These are phyloP conservation scores for Umbellularia californica DNA, from an alignment of 164 flowering plant species.

Conservation along the genomic window DNA sequence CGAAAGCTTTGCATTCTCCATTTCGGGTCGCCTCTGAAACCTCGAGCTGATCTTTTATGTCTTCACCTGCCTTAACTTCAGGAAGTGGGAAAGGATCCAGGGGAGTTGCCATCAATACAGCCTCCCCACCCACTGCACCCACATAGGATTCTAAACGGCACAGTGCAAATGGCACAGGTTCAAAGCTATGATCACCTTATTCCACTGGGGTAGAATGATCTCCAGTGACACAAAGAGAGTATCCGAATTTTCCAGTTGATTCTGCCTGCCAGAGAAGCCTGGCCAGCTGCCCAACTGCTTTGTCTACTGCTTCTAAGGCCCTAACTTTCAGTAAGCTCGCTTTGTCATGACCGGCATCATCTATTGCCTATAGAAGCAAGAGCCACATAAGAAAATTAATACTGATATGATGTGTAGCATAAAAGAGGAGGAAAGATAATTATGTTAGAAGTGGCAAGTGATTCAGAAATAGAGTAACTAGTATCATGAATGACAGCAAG, in stretches of 20 bases:
- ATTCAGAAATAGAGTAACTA: no score
- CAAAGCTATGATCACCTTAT: conserved; percentile 98
- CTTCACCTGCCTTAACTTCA: conserved; percentile 34
- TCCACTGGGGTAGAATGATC: conserved; percentile 99
- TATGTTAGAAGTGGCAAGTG: no score
- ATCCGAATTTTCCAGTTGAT: conserved; percentile 52
- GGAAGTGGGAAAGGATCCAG: conserved; percentile 91
- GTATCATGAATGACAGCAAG: no score
- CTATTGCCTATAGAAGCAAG: conserved; percentile 62
- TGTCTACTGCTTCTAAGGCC: conserved; percentile 86
- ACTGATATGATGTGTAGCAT: neutral
- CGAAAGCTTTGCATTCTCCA: conserved; percentile 24
- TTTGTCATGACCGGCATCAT: conserved; percentile 98
- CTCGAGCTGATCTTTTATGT: conserved; percentile 22
- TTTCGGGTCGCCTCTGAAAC: conserved; percentile 13
- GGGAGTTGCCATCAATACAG: conserved; percentile 36
- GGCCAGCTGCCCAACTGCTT: conserved; percentile 77
- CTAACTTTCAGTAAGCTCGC: conserved; percentile 77
- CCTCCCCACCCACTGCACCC: conserved; percentile 71
- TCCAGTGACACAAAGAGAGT: conserved; percentile 82
- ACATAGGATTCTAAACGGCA: conserved; percentile 72
- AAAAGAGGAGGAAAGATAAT: no score
- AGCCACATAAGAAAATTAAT: conserved; percentile 1
- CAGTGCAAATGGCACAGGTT: conserved; percentile 83
- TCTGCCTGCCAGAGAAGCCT: conserved; percentile 83